Evolutionary conservation across 345 rosid genomes (phyloP).

Genomic region (Excoecaria cochinchinensis): DNA sequence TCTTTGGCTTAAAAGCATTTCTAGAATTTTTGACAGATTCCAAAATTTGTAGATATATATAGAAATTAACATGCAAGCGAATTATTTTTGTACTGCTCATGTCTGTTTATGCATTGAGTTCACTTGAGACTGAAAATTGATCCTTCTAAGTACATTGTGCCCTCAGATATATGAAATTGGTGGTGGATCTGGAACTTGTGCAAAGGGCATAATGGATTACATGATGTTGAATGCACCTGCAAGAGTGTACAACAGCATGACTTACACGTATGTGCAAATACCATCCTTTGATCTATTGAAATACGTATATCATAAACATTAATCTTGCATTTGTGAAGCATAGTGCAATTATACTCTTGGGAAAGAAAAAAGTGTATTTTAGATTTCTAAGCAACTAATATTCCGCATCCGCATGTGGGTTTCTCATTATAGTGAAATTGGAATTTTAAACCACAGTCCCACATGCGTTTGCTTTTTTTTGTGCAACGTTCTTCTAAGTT

Average conservation of each 20-base stretch:
- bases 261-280: slow-evolving; percentile 61
- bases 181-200: slow-evolving; percentile 98
- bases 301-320: background rate
- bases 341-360: no score
- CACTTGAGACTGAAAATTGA: slow-evolving; percentile 14
- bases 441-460: background rate
- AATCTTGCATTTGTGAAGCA: background rate
- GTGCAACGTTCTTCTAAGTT: slow-evolving; percentile 2
- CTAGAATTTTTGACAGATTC: slow-evolving; percentile 3
- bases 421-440: background rate
- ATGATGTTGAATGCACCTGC: slow-evolving; percentile 92
- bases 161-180: slow-evolving; percentile 94
- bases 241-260: slow-evolving; percentile 87
- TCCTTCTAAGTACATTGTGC: slow-evolving; percentile 23
- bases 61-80: background rate
- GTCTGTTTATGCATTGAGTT: slow-evolving; percentile 7
- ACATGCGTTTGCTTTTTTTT: background rate
- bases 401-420: background rate
- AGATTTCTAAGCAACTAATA: background rate
- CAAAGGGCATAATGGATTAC: slow-evolving; percentile 92
- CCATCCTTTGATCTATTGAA: slow-evolving; percentile 7
- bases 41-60: background rate
- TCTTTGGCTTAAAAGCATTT: slow-evolving; percentile 12
- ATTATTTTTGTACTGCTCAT: background rate
- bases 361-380: background rate